Evolutionary conservation across 2,329 filamentous ascomycete genomes (phyloP), one percentile per base, ranked within the genome.

Genomic region (Hypoxylon sp.): DNA sequence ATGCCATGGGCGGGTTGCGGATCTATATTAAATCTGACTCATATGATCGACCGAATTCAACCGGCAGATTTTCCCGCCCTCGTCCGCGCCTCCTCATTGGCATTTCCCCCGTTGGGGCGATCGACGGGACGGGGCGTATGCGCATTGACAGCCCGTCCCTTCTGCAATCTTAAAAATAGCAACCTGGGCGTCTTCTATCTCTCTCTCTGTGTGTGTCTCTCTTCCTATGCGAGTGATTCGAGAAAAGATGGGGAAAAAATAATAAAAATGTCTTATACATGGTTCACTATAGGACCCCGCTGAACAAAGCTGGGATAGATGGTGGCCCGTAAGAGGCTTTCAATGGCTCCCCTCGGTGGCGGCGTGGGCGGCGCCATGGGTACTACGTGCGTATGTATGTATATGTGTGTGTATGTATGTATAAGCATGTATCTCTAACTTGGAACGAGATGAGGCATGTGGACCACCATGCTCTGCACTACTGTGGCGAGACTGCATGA

Each of bases 41-140:
- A 75, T 75, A 73, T 75, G 74, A 75, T 75, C 70, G 71, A 65
- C 71, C 52, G 62, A 62, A 74, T 75, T 75, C 70, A 73, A 46
- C 72, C 75, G 74, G 73, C 57, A 65, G 69, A 68, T 75, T 75
- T 71, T 74, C 51, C 74, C 73, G 72, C 67, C 67, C 55, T 70
- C 63, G 9, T 65, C 46, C 63, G 17, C 53, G 64, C 55, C 53
- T 36, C 69, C 67, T 65, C 59, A 72, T 73, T 67, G 67, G 59
- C 61, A 51, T 56, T 9, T 7, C 57, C 13, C 25, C 13, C 7
- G 53, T 59, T 53, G 60, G 41, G 62, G 58, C 52, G 23, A 23
- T 2, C 23, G 23, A 23, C n/a, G n/a, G n/a, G n/a, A n/a, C n/a
- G n/a, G 41, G 5, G 10, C 34, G 48, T 30, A 49, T 49, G 45